Percentiles rank a stretch among this genome's conserved stretches.
These are phyloP conservation scores for Xerocomus potaroensis DNA, from an alignment of 768 basidiomycete species.

Conservation along the genomic window DNA sequence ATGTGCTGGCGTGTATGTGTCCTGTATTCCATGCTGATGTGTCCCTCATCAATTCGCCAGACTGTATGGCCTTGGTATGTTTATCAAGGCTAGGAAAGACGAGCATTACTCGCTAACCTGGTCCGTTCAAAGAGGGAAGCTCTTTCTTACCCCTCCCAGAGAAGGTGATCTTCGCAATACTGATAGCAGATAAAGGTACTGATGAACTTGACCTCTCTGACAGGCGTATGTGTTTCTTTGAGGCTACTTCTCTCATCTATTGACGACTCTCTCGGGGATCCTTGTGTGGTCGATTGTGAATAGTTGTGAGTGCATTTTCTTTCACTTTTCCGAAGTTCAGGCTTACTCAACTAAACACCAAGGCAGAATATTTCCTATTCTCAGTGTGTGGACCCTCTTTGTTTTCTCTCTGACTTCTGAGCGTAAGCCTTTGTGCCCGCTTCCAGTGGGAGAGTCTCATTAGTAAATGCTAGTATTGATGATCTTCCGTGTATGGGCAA, in stretches of 20 bases:
- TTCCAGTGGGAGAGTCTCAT: not conserved
- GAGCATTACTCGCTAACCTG: not conserved
- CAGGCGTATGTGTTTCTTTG: not conserved
- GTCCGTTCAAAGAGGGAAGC: not conserved
- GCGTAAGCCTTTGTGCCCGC: not conserved
- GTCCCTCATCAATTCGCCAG: not conserved
- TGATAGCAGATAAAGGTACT: not conserved
- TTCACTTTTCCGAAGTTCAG: not conserved
- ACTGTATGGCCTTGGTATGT: not conserved
- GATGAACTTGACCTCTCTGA: not conserved
- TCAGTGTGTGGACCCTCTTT: not conserved
- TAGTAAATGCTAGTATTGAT: not conserved
- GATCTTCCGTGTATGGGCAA: constrained; percentile 1
- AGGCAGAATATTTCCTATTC: not conserved
- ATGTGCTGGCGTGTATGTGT: not conserved
- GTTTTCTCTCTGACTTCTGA: constrained; percentile 3
- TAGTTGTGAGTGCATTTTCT: not conserved
- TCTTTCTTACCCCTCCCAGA: not conserved
- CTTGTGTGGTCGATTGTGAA: not conserved
- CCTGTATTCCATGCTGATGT: not conserved
- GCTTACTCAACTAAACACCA: not conserved
- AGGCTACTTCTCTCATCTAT: not conserved
- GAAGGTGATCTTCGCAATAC: not conserved
- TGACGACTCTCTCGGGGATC: not conserved
- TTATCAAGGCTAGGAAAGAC: too few species aligned